A percentile compares a stretch with the other conserved stretches of the same genome.
Evolutionary conservation across 2,329 filamentous ascomycete species (phyloP).

Genomic region (Massarina eburnea): DNA sequence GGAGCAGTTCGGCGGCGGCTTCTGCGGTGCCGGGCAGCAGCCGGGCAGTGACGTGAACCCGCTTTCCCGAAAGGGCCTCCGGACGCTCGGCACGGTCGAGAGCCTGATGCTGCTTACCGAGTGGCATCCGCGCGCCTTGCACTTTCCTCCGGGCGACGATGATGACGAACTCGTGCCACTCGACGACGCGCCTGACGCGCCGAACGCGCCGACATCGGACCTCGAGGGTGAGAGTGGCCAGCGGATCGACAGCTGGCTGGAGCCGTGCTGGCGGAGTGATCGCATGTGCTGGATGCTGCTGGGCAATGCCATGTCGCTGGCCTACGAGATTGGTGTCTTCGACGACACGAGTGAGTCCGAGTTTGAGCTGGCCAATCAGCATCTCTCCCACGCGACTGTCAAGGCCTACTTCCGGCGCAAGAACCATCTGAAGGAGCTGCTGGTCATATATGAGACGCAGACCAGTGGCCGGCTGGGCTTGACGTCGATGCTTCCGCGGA

Average conservation of each 20-base stretch:
- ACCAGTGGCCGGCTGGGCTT: slow-evolving; percentile 90
- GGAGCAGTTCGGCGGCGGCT: slow-evolving; percentile 89
- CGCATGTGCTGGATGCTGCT: slow-evolving; percentile 98
- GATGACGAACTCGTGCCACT: slow-evolving; percentile 67
- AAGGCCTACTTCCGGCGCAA: slow-evolving; percentile 76
- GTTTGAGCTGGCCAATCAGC: slow-evolving; percentile 46
- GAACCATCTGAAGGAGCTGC: slow-evolving; percentile 77
- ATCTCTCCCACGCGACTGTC: slow-evolving; percentile 59
- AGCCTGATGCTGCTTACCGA: slow-evolving; percentile 92
- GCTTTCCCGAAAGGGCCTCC: slow-evolving; percentile 65
- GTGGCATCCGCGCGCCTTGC: slow-evolving; percentile 92
- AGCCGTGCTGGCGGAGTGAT: slow-evolving; percentile 88
- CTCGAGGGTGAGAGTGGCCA: slow-evolving; percentile 71
- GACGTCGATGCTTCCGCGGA: slow-evolving; percentile 82
- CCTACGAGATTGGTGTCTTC: slow-evolving; percentile 93
- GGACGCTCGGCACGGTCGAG: slow-evolving; percentile 91
- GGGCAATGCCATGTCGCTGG: slow-evolving; percentile 84
- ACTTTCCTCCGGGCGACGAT: slow-evolving; percentile 78
- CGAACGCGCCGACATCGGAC: slow-evolving; percentile 44
- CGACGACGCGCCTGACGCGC: slow-evolving; percentile 66
- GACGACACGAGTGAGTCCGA: slow-evolving; percentile 79
- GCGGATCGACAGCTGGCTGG: slow-evolving; percentile 91
- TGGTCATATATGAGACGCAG: slow-evolving; percentile 90
- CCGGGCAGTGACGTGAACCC: slow-evolving; percentile 68
- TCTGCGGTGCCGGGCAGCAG: slow-evolving; percentile 70